Evolutionary conservation across 352 stramenopile species (phyloP).

Genomic region (Phytophthora pini): DNA sequence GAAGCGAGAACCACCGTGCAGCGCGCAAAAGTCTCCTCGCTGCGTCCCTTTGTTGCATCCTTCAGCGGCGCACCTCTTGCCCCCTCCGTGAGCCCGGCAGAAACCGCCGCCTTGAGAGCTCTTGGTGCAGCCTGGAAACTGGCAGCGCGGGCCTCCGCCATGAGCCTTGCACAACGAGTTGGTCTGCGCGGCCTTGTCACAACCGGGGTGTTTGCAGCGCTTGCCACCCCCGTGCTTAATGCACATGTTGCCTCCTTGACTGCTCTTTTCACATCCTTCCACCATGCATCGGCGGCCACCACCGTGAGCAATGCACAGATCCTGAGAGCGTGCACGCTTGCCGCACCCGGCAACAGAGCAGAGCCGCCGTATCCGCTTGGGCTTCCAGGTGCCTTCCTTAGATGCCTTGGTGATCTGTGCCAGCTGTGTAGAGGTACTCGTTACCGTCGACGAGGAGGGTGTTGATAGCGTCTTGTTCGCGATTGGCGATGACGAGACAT

Average conservation of each 20-base stretch:
- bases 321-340: conserved; percentile 85
- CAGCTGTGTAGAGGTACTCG: neutral
- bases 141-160: conserved; percentile 79
- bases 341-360: conserved; percentile 74
- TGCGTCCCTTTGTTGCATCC: conserved; percentile 90
- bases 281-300: conserved; percentile 76
- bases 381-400: conserved; percentile 21
- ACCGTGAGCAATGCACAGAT: conserved; percentile 84
- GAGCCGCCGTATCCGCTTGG: conserved; percentile 47
- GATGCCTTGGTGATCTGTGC: neutral
- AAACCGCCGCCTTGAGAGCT: conserved; percentile 78
- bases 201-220: conserved; percentile 72
- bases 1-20: conserved; percentile 81
- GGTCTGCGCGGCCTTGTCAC: conserved; percentile 80
- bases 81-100: conserved; percentile 82
- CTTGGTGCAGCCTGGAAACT: conserved; percentile 64
- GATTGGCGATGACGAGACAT: conserved; percentile 27
- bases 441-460: neutral
- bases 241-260: conserved; percentile 82
- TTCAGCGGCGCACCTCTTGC: conserved; percentile 81
- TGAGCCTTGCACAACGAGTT: conserved; percentile 85
- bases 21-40: conserved; percentile 78
- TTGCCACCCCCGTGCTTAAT: conserved; percentile 87
- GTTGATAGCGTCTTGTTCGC: neutral
- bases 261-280: conserved; percentile 79